A percentile compares a stretch with the other conserved stretches of the same genome.
These are phyloP conservation scores for Apiospora phragmitis DNA, from an alignment of 2,329 filamentous ascomycete species.

Conservation along the genomic window DNA sequence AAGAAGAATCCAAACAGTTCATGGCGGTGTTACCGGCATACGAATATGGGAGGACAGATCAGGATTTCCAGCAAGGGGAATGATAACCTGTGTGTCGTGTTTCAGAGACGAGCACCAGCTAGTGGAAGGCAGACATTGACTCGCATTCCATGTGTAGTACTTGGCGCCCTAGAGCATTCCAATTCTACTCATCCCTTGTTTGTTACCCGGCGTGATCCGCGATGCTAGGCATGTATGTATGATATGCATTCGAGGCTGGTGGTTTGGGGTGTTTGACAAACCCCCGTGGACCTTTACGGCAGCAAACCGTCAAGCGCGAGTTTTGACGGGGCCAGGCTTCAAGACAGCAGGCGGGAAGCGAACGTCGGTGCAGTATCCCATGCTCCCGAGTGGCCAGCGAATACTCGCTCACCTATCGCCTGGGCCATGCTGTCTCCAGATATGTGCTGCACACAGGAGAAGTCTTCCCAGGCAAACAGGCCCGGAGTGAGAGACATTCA, in stretches of 20 bases:
- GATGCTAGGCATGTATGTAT: neutral
- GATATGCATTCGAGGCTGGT: slow-evolving; percentile 4
- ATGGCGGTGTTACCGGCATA: neutral
- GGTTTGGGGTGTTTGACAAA: slow-evolving; percentile 4
- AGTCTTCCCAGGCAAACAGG: slow-evolving; percentile 1
- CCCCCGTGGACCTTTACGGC: neutral
- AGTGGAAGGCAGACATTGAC: slow-evolving; percentile 9
- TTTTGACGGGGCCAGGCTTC: neutral
- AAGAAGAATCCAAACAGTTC: neutral
- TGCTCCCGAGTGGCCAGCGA: neutral
- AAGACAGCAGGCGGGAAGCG: neutral
- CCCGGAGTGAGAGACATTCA: slow-evolving; percentile 22
- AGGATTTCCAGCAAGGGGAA: slow-evolving; percentile 16
- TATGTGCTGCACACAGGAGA: neutral
- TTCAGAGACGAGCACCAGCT: slow-evolving; percentile 12
- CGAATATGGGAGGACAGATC: slow-evolving; percentile 5
- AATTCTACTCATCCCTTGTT: neutral
- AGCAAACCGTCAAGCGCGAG: slow-evolving; percentile 1
- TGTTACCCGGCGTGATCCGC: neutral
- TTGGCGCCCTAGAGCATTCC: neutral
- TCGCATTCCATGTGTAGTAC: slow-evolving; percentile 6
- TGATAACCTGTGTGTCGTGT: slow-evolving; percentile 14
- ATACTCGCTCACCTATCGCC: neutral
- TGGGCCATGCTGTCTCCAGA: slow-evolving; percentile 7
- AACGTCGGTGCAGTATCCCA: neutral